phyloP scores from a whole-genome alignment of 495 filamentous ascomycete genomes.

The Chlorociboria aeruginascens region DNA sequence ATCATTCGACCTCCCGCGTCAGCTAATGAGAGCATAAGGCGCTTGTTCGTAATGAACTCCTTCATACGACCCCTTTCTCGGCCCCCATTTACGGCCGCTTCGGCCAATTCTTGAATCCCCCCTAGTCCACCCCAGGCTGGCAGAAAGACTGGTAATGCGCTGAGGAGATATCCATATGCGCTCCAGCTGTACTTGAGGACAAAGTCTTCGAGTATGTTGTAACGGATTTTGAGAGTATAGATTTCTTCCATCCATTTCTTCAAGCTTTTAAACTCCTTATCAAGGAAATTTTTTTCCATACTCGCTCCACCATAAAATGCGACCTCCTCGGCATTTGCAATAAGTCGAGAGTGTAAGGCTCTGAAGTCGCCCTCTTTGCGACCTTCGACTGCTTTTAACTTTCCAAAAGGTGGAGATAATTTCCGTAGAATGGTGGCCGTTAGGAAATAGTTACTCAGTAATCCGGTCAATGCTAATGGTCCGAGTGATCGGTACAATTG shows the following conservation, averaged over 20 bases:
- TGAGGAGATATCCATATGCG: conserved; percentile 88
- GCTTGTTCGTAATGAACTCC: conserved; percentile 98
- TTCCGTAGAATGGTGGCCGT: conserved; percentile 79
- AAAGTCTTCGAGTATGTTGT: conserved; percentile 98
- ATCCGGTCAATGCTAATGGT: conserved; percentile 72
- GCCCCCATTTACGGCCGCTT: conserved; percentile 30
- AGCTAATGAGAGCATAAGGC: conserved; percentile 93
- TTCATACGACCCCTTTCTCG: conserved; percentile 83
- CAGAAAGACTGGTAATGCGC: conserved; percentile 86
- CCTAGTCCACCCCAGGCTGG: conserved; percentile 87
- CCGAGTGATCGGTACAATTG: conserved; percentile 89
- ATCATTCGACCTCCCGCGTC: conserved; percentile 97
- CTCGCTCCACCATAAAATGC: conserved; percentile 94
- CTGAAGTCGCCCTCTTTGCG: conserved; percentile 90
- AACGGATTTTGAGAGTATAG: conserved; percentile 89
- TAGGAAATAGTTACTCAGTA: conserved; percentile 82
- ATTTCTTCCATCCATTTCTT: conserved; percentile 94
- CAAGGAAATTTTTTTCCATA: conserved; percentile 82
- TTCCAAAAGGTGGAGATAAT: conserved; percentile 90
- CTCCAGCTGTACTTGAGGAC: conserved; percentile 98
- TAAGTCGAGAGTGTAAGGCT: conserved; percentile 74
- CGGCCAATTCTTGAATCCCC: conserved; percentile 51
- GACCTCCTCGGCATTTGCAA: conserved; percentile 97
- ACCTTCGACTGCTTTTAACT: conserved; percentile 89
- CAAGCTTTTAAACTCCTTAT: conserved; percentile 80